Evolutionary conservation across 228 moss, liverwort and hornwort genomes (phyloP).

Genomic region (Sphagnum fallax): DNA sequence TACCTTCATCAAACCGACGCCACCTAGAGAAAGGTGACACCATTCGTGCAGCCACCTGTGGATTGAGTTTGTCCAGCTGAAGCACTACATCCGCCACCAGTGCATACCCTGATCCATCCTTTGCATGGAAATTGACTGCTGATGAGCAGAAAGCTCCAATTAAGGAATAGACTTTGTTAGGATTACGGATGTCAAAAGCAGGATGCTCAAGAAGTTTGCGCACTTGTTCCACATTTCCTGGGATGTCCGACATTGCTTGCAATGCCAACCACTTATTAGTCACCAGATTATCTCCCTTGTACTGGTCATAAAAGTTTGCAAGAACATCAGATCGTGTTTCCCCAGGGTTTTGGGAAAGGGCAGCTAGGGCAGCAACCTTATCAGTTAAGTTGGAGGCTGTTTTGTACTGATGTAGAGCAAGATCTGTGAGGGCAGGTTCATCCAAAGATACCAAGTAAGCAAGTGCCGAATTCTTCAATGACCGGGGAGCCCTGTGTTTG

Average conservation of each 20-base stretch:
- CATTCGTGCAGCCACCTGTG: slow-evolving; percentile 89
- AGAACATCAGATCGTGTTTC: slow-evolving; percentile 44
- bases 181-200: slow-evolving; percentile 78
- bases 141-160: slow-evolving; percentile 75
- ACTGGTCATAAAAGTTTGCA: slow-evolving; percentile 67
- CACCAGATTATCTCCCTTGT: slow-evolving; percentile 76
- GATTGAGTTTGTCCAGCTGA: slow-evolving; percentile 77
- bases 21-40: slow-evolving; percentile 82
- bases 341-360: slow-evolving; percentile 69
- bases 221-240: slow-evolving; percentile 70
- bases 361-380: slow-evolving; percentile 67
- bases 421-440: slow-evolving; percentile 45
- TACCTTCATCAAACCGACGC: slow-evolving; percentile 64
- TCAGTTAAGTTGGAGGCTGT: slow-evolving; percentile 73
- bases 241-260: slow-evolving; percentile 78
- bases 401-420: slow-evolving; percentile 48
- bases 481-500: slow-evolving; percentile 49
- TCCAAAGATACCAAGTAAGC: slow-evolving; percentile 56
- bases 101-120: slow-evolving; percentile 84
- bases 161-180: slow-evolving; percentile 87
- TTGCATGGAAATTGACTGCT: slow-evolving; percentile 69
- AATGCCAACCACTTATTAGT: slow-evolving; percentile 86
- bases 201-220: slow-evolving; percentile 61
- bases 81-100: slow-evolving; percentile 73
- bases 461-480: slow-evolving; percentile 72